These are phyloP conservation scores for Neurospora sp. DNA, from an alignment of 495 filamentous ascomycete genomes.

Conservation along the genomic window DNA sequence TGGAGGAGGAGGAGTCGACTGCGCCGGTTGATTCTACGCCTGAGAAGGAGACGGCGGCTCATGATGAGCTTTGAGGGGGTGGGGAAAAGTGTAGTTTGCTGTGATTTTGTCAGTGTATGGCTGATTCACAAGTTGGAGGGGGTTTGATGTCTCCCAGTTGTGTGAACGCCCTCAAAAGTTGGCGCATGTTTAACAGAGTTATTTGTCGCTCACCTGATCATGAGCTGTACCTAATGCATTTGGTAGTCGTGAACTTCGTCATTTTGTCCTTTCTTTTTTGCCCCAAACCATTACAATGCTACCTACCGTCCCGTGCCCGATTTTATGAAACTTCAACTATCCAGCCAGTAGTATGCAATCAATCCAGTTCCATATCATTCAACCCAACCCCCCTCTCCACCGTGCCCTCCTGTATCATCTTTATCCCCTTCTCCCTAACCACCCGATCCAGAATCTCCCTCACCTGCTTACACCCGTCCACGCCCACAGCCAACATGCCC, in stretches of 20 bases:
- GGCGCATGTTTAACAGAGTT: background rate
- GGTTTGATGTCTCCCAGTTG: too few relatives aligned
- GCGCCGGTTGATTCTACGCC: slow-evolving; percentile 18
- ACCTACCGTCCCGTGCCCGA: background rate
- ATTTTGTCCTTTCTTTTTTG: background rate
- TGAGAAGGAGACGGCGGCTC: slow-evolving; percentile 24
- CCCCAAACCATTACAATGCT: background rate
- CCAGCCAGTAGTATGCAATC: slow-evolving; percentile 4
- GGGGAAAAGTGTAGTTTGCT: background rate
- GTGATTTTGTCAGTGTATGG: background rate
- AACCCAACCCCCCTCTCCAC: slow-evolving; percentile 32
- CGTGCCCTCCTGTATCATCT: slow-evolving; percentile 51
- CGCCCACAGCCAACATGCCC: slow-evolving; percentile 81
- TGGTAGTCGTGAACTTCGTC: background rate
- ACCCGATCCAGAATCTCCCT: slow-evolving; percentile 64
- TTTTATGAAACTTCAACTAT: background rate
- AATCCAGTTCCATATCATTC: slow-evolving; percentile 35
- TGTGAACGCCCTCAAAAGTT: background rate
- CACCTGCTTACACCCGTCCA: slow-evolving; percentile 85
- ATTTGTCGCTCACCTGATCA: background rate
- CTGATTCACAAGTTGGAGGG: background rate
- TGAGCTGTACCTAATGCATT: background rate
- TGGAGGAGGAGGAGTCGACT: slow-evolving; percentile 15
- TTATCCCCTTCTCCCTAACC: slow-evolving; percentile 54
- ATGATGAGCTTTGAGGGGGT: slow-evolving; percentile 34